A percentile compares a stretch with the other conserved stretches of the same genome.
phyloP scores from a whole-genome alignment of 331 rosid species.

The Cydonia oblonga region DNA sequence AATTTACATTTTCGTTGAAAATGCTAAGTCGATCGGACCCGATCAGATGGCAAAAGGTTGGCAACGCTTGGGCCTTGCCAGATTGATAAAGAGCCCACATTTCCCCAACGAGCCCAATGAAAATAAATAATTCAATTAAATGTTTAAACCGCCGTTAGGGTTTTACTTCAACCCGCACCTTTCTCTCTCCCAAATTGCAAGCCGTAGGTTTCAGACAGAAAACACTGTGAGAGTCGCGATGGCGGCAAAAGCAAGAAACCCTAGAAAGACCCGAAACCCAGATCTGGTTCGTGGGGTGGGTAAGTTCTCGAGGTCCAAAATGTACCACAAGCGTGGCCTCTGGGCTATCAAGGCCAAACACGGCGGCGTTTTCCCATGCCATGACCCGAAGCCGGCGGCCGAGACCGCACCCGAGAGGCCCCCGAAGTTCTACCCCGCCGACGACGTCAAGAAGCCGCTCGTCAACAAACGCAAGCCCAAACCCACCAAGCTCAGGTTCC shows the following conservation, averaged over 20 bases:
- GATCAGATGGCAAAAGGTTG: too few relatives aligned
- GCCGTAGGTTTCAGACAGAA: neutral
- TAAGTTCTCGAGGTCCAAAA: conserved; percentile 19
- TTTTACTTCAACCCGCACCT: neutral
- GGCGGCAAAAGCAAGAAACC: conserved; percentile 13
- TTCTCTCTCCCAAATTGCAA: neutral
- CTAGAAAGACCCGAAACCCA: conserved; percentile 14
- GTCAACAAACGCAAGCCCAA: conserved; percentile 16
- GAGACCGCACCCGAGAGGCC: conserved; percentile 4
- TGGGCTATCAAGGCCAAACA: conserved; percentile 34
- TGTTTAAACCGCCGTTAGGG: neutral
- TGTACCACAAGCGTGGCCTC: conserved; percentile 29
- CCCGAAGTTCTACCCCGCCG: conserved; percentile 23
- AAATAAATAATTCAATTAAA: neutral
- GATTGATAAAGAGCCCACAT: neutral
- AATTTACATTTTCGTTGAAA: too few relatives aligned
- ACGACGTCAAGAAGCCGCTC: conserved; percentile 22
- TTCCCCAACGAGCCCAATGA: neutral
- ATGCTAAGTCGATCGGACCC: too few relatives aligned
- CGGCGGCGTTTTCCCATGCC: conserved; percentile 29
- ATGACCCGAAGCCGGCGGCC: conserved; percentile 16
- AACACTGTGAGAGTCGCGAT: neutral
- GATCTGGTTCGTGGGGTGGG: conserved; percentile 24
- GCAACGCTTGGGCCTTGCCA: neutral
- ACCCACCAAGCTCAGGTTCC: conserved; percentile 20